Evolutionary conservation across 805 yeast species (phyloP).

Genomic region (Sungouiozyma ichnusensis): DNA sequence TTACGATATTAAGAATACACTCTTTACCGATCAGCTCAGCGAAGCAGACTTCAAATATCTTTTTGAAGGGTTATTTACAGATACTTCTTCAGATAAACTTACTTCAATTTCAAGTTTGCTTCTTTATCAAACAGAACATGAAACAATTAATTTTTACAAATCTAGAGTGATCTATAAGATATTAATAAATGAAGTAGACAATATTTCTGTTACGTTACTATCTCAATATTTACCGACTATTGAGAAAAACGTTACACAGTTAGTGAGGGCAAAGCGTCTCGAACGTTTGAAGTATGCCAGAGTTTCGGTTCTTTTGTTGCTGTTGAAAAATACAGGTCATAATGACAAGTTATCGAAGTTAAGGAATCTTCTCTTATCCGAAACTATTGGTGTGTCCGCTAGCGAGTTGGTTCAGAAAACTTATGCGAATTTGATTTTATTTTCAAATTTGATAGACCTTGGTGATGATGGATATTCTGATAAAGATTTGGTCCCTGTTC

Average conservation of each 20-base stretch:
- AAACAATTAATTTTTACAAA: conserved; percentile 18
- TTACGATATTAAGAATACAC: conserved; percentile 10
- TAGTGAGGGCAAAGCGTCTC: conserved; percentile 27
- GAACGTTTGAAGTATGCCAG: conserved; percentile 20
- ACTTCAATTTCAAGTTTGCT: not conserved
- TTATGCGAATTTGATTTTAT: conserved; percentile 36
- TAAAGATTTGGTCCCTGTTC: conserved; percentile 36
- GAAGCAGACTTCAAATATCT: not conserved
- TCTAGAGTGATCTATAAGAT: conserved; percentile 28
- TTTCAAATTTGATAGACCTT: conserved; percentile 32
- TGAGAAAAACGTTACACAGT: conserved; percentile 27
- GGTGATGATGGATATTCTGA: not conserved
- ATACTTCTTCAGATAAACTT: not conserved
- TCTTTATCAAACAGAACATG: not conserved
- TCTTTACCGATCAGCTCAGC: conserved; percentile 10
- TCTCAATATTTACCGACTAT: conserved; percentile 16
- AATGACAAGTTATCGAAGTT: conserved; percentile 37
- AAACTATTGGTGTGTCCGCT: conserved; percentile 44
- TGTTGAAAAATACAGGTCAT: conserved; percentile 27
- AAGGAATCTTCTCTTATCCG: conserved; percentile 55
- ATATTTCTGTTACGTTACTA: conserved; percentile 17
- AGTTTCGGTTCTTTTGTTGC: conserved; percentile 28
- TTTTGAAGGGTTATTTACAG: not conserved
- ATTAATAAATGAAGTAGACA: conserved; percentile 26
- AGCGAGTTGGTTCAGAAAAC: conserved; percentile 36